Evolutionary conservation across 257 asterid genomes (phyloP).

Genomic region (Gentiana dahurica): DNA sequence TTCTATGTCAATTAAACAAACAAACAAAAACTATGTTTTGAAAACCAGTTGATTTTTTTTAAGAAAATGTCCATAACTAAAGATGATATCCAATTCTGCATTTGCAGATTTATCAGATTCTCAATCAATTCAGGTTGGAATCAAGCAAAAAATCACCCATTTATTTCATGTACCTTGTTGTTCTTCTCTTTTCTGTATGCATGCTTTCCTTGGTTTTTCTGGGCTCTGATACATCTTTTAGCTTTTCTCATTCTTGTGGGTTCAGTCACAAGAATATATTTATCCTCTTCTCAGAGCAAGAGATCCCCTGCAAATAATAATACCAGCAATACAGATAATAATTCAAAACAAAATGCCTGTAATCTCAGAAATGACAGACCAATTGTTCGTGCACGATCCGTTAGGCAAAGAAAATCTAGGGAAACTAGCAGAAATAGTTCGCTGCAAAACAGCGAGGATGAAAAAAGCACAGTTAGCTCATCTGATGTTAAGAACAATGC

Average conservation of each 20-base stretch:
- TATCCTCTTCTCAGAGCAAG: conserved; percentile 10
- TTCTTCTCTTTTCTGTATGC: conserved; percentile 31
- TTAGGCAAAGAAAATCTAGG: conserved; percentile 46
- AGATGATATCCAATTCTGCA: conserved; percentile 29
- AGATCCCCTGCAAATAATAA: conserved; percentile 7
- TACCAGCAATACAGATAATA: conserved; percentile 8
- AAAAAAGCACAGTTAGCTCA: conserved; percentile 24
- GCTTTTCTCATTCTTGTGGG: conserved; percentile 23
- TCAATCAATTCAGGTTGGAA: conserved; percentile 20
- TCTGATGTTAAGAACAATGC: conserved; percentile 11
- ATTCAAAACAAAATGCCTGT: conserved; percentile 5
- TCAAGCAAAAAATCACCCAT: conserved; percentile 30
- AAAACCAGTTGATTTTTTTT: background rate
- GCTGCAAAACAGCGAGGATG: conserved; percentile 22
- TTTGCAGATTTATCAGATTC: conserved; percentile 22
- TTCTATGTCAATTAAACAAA: no score
- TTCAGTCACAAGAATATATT: conserved; percentile 15
- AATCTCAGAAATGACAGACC: conserved; percentile 15
- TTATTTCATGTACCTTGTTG: conserved; percentile 23
- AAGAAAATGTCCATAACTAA: conserved; percentile 40
- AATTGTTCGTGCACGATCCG: conserved; percentile 47
- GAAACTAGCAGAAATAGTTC: conserved; percentile 21
- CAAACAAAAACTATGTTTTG: no score
- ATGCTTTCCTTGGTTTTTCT: conserved; percentile 38
- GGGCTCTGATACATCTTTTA: conserved; percentile 40